A percentile compares a stretch with the other conserved stretches of the same genome.
Conservation (phyloP, 1,139 yeast genomes). For the Starmera stellimalicola region DNA sequence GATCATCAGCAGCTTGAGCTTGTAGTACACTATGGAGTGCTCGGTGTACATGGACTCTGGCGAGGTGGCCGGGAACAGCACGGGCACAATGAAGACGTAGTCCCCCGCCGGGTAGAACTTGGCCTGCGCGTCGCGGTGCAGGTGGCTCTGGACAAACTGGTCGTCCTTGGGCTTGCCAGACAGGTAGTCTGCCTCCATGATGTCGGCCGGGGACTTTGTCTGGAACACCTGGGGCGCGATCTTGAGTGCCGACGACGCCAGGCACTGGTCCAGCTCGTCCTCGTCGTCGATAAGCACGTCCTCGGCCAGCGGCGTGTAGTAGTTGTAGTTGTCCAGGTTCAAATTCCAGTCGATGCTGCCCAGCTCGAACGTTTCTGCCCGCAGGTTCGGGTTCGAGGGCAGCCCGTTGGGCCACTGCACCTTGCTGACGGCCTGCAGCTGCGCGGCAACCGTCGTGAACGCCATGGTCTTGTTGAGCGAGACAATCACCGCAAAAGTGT, state of each 20-base stretch:
- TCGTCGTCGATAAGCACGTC: constrained; percentile 19
- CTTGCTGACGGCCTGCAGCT: constrained; percentile 22
- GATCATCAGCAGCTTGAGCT: constrained; percentile 18
- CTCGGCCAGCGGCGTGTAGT: constrained; percentile 28
- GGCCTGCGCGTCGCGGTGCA: constrained; percentile 1
- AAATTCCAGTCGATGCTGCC: constrained; percentile 41
- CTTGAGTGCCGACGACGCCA: constrained; percentile 11
- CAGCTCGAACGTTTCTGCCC: constrained; percentile 39
- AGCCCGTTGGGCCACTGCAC: constrained; percentile 51
- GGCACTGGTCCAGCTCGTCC: constrained; percentile 12
- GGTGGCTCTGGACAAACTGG: neutral
- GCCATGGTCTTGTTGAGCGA: constrained; percentile 19
- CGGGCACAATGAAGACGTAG: constrained; percentile 68
- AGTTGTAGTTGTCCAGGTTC: constrained; percentile 34
- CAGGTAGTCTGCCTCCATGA: constrained; percentile 4
- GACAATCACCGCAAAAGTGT: constrained; percentile 20
- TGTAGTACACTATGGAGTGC: constrained; percentile 26
- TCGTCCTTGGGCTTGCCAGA: constrained; percentile 1
- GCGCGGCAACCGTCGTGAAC: constrained; percentile 19
- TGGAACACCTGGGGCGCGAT: constrained; percentile 10
- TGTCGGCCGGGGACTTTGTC: constrained; percentile 4
- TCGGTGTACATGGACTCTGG: constrained; percentile 55
- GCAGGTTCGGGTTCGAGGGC: constrained; percentile 32
- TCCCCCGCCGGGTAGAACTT: constrained; percentile 43
- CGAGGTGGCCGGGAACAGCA: constrained; percentile 56